These are phyloP conservation scores for Fusarium sp. DNA, from an alignment of 2,329 filamentous ascomycete species.

Conservation along the genomic window DNA sequence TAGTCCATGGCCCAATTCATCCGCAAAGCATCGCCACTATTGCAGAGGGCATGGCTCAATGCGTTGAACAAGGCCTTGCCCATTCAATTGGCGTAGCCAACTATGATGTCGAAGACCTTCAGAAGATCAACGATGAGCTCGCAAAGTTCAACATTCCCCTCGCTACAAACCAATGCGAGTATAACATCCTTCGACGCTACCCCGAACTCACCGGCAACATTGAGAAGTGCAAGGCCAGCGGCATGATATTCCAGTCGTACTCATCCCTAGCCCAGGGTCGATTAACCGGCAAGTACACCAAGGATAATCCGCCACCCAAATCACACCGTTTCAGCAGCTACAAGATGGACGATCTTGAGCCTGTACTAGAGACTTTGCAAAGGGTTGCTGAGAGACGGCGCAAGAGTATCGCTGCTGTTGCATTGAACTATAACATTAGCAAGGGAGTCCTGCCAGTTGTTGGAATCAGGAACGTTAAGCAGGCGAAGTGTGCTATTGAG, in stretches of 20 bases:
- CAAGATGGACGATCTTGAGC: slow-evolving; percentile 5
- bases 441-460: slow-evolving; percentile 4
- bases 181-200: slow-evolving; percentile 7
- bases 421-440: slow-evolving; percentile 6
- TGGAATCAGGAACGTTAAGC: slow-evolving; percentile 9
- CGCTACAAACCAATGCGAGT: slow-evolving; percentile 18
- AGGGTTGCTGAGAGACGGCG: background rate
- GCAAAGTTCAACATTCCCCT: slow-evolving; percentile 22
- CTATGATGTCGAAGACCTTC: background rate
- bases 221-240: background rate
- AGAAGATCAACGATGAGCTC: slow-evolving; percentile 5
- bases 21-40: background rate
- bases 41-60: slow-evolving; percentile 19
- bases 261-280: background rate
- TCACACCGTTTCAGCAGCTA: background rate
- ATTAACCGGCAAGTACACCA: slow-evolving; percentile 5
- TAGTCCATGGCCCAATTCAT: slow-evolving; percentile 10
- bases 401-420: slow-evolving; percentile 2
- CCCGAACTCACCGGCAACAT: background rate
- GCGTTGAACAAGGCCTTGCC: slow-evolving; percentile 7
- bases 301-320: background rate
- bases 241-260: slow-evolving; percentile 21
- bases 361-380: background rate
- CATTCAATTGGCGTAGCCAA: slow-evolving; percentile 7
- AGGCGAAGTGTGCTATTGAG: slow-evolving; percentile 3